Evolutionary conservation across 768 basidiomycete genomes (phyloP).

Genomic region (Pleurotus pulmonarius): DNA sequence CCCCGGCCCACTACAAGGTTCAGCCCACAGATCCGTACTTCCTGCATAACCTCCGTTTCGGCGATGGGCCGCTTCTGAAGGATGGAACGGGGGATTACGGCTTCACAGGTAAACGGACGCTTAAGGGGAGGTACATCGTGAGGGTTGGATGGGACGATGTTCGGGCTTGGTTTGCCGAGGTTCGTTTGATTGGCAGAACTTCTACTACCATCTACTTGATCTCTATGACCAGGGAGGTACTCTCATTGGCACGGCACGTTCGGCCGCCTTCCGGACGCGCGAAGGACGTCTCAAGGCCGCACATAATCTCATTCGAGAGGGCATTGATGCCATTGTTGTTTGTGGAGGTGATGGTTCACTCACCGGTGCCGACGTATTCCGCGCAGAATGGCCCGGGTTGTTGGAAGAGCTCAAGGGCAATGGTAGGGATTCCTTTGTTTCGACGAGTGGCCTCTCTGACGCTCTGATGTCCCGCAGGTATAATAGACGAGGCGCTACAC

Average conservation of each 20-base stretch:
- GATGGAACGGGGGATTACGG: constrained; percentile 79
- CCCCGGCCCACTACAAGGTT: constrained; percentile 2
- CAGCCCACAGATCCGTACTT: constrained; percentile 30
- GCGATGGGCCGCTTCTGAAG: constrained; percentile 70
- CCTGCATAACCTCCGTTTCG: constrained; percentile 76
- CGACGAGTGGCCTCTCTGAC: background rate
- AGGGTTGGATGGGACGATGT: constrained; percentile 99
- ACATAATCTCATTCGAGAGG: constrained; percentile 89
- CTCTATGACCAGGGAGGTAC: constrained; percentile 72
- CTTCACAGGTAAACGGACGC: constrained; percentile 50
- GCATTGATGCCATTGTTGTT: constrained; percentile 94
- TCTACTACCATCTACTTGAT: background rate
- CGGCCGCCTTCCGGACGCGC: constrained; percentile 73
- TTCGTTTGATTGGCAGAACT: constrained; percentile 22
- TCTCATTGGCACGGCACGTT: constrained; percentile 91
- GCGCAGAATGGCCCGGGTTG: constrained; percentile 92
- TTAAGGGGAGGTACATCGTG: constrained; percentile 92
- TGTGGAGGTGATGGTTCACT: constrained; percentile 97
- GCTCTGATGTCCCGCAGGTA: constrained; percentile 33
- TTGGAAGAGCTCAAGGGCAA: constrained; percentile 61
- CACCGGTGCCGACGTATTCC: constrained; percentile 92
- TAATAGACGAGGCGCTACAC: constrained; percentile 73
- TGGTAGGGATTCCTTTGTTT: constrained; percentile 35
- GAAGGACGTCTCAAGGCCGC: constrained; percentile 91
- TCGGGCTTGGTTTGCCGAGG: constrained; percentile 89